Percentiles rank a stretch among this genome's conserved stretches.
Evolutionary conservation across 2,329 filamentous ascomycete species (phyloP).

Genomic region (Fusarium sp.): DNA sequence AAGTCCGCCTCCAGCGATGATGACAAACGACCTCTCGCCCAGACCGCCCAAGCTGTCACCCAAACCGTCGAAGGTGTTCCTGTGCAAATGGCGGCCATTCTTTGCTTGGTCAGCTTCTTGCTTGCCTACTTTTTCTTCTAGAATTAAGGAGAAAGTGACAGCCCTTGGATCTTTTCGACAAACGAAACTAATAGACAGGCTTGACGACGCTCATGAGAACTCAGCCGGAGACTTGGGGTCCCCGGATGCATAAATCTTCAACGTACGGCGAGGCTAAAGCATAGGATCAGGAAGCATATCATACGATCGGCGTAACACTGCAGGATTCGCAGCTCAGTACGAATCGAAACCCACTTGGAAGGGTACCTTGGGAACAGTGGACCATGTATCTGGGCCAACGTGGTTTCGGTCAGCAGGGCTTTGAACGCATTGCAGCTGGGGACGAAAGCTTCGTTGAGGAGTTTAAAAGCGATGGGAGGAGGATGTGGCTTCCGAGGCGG

Average conservation of each 20-base stretch:
- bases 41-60: constrained; percentile 62
- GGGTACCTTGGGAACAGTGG: neutral
- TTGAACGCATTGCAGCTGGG: neutral
- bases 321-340: constrained; percentile 14
- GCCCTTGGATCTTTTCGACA: constrained; percentile 9
- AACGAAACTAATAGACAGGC: constrained; percentile 28
- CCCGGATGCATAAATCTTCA: constrained; percentile 22
- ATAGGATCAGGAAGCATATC: constrained; percentile 29
- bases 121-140: constrained; percentile 97
- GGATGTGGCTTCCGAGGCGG: constrained; percentile 18
- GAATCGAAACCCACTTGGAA: neutral
- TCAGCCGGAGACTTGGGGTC: constrained; percentile 13
- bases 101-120: constrained; percentile 91
- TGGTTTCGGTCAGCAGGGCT: neutral
- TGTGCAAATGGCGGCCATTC: constrained; percentile 80
- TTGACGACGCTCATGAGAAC: constrained; percentile 33
- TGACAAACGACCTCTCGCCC: constrained; percentile 58
- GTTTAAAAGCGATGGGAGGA: constrained; percentile 25
- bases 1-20: constrained; percentile 58
- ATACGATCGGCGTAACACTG: constrained; percentile 6
- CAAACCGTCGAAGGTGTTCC: constrained; percentile 78
- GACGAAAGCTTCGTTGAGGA: constrained; percentile 4
- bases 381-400: neutral
- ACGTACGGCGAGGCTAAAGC: constrained; percentile 11
- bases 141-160: constrained; percentile 33